Conservation (phyloP, 2,329 filamentous ascomycete species). For the Nothophaeocryptopus gaeumannii region DNA sequence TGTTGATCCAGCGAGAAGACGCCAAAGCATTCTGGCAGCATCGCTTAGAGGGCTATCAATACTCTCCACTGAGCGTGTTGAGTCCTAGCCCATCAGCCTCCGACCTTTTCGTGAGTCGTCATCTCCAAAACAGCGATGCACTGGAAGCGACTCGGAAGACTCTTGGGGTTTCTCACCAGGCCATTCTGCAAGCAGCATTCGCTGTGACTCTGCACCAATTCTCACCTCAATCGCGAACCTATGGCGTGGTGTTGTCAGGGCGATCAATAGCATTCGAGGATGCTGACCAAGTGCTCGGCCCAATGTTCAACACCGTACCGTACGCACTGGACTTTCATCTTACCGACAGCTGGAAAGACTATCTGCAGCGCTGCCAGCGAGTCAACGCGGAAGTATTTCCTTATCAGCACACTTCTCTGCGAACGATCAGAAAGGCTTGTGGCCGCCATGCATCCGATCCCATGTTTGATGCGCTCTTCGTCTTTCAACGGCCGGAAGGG, state of each 20-base stretch:
- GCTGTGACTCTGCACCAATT: conserved; percentile 58
- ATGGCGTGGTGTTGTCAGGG: conserved; percentile 78
- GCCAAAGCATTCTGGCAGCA: conserved; percentile 66
- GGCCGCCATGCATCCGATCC: conserved; percentile 52
- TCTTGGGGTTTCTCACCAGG: conserved; percentile 73
- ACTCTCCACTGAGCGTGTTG: conserved; percentile 10
- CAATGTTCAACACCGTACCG: conserved; percentile 86
- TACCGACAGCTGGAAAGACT: conserved; percentile 55
- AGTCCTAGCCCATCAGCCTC: neutral
- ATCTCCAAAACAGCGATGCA: neutral
- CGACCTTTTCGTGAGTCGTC: neutral
- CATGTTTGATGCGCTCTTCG: conserved; percentile 78
- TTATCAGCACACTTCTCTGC: conserved; percentile 75
- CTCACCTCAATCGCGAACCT: conserved; percentile 49
- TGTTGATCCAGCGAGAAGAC: conserved; percentile 52
- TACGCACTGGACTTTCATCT: conserved; percentile 54
- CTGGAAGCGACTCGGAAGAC: conserved; percentile 49
- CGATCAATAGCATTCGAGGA: conserved; percentile 66
- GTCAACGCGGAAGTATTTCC: conserved; percentile 66
- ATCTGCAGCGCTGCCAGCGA: conserved; percentile 64
- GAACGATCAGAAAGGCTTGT: conserved; percentile 78
- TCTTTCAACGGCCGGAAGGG: conserved; percentile 60
- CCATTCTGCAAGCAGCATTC: conserved; percentile 75
- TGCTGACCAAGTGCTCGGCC: conserved; percentile 69
- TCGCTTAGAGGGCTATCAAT: conserved; percentile 45